These are phyloP conservation scores for Tolypocladium capitatum DNA, from an alignment of 2,329 filamentous ascomycete species.

Conservation along the genomic window DNA sequence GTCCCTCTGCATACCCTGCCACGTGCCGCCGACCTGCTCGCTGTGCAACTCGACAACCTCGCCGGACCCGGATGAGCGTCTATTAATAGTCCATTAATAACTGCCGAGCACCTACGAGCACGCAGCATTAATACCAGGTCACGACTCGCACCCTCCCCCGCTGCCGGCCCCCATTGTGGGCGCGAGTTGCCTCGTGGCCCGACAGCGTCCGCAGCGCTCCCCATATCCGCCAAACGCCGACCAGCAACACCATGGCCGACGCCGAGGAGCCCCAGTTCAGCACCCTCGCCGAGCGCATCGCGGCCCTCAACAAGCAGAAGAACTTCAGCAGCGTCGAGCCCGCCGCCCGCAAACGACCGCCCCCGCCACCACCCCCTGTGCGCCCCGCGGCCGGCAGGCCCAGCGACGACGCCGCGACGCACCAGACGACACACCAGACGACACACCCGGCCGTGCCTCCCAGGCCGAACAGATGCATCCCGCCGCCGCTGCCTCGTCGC, in stretches of 20 bases:
- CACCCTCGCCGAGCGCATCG: constrained; percentile 48
- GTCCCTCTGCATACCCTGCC: neutral
- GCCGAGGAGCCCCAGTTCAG: constrained; percentile 48
- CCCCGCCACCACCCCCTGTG: constrained; percentile 26
- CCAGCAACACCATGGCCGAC: constrained; percentile 36
- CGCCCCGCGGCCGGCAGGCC: constrained; percentile 24
- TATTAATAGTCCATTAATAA: no score
- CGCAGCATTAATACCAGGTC: no score
- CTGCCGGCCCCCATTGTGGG: no score
- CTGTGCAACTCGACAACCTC: neutral
- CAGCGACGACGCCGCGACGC: constrained; percentile 18
- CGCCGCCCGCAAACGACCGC: constrained; percentile 25
- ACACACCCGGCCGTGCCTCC: constrained; percentile 27
- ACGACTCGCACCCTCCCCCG: no score
- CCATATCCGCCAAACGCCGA: neutral
- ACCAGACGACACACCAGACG: constrained; percentile 5
- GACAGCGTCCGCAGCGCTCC: no score
- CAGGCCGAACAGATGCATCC: constrained; percentile 17
- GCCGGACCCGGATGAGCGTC: no score
- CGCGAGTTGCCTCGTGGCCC: no score
- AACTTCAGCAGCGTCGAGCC: constrained; percentile 35
- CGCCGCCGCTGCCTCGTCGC: constrained; percentile 23
- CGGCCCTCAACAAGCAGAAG: constrained; percentile 48
- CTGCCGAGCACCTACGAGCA: no score
- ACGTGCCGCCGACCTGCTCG: neutral